Evolutionary conservation across 805 yeast species (phyloP), one percentile per base, ranked within the genome.

Genomic region (Hanseniaspora thailandica): DNA sequence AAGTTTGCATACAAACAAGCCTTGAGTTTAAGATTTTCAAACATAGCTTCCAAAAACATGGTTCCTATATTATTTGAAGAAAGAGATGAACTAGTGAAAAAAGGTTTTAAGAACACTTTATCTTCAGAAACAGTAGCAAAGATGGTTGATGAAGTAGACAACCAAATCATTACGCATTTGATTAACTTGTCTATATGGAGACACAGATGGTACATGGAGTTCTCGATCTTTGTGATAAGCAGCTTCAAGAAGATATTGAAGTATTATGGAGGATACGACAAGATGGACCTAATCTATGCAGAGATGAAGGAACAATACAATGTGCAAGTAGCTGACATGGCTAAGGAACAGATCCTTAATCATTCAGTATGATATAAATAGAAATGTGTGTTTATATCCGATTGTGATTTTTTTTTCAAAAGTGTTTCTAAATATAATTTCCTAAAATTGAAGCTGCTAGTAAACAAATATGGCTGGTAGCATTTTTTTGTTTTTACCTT

Each of bases 151-250:
- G 66, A 61, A 22, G 52, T 65, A n/a, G 79, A 81, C 61, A 76
- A 73, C 48, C 72, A 74, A 57, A 78, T 86, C 12, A 71, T 89
- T 55, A 87, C 83, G 55, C 70, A 82, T 22, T 68, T 81, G 54
- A 86, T 89, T 34, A 84, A 84, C 61, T 70, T 93, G 51, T 70
- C 83, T n/a, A 95, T 93, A n/a, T 94, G 97, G 97, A 84, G 87
- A 63, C 97, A 89, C 67, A 78, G 98, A 63, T 93, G 98, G 98
- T 94, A 90, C 69, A 77, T 82, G 58, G 96, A 90, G 59, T 90
- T 88, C 63, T 81, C 94, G 8, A 85, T 94, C 20, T 71, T 71
- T 46, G 70, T 87, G 46, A 63, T 81, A n/a, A 64, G 69, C n/a
- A 69, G 80, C 0, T 68, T 88, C 55, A 69, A 47, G 19, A 41